Conservation (phyloP, 1,284 basidiomycete genomes). For the Cutaneotrichosporon dermatis region DNA sequence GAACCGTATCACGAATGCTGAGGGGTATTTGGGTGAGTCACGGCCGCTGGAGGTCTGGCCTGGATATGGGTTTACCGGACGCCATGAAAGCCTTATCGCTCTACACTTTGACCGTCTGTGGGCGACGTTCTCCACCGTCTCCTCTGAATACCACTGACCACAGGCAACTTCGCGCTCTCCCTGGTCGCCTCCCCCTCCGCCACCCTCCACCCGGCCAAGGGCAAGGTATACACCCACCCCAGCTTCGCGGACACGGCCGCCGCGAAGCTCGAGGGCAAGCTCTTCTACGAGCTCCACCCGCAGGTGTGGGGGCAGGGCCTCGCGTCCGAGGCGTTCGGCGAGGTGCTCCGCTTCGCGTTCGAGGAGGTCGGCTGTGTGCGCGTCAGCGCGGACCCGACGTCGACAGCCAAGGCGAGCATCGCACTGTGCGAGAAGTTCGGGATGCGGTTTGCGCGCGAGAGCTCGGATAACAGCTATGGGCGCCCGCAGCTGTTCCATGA, state of each 20-base stretch:
- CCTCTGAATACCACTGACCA: too few species aligned
- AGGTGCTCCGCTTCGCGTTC: constrained; percentile 43
- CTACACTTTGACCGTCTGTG: too few species aligned
- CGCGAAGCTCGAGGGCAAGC: constrained; percentile 25
- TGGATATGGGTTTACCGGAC: too few species aligned
- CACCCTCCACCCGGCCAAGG: constrained; percentile 2
- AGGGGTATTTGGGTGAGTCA: constrained; percentile 44
- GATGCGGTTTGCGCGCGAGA: constrained; percentile 27
- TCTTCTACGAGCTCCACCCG: constrained; percentile 48
- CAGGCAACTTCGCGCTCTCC: constrained; percentile 42
- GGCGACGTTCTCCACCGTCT: too few species aligned
- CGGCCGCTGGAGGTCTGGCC: too few species aligned
- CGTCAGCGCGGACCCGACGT: constrained; percentile 36
- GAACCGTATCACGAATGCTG: constrained; percentile 30
- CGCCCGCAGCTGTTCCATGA: constrained; percentile 39
- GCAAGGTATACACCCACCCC: constrained; percentile 28
- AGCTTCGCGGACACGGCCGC: constrained; percentile 16
- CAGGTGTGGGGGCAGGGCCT: constrained; percentile 45
- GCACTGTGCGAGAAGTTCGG: constrained; percentile 36
- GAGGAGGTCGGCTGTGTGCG: constrained; percentile 38
- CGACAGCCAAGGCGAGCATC: constrained; percentile 37
- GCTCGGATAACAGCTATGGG: constrained; percentile 22
- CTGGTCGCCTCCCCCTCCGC: constrained; percentile 11
- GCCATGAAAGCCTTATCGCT: too few species aligned
- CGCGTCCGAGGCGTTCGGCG: constrained; percentile 44